Percentiles rank a stretch among this genome's conserved stretches.
phyloP scores from a whole-genome alignment of 805 yeast species.

The Saccharomycopsis amapae region DNA sequence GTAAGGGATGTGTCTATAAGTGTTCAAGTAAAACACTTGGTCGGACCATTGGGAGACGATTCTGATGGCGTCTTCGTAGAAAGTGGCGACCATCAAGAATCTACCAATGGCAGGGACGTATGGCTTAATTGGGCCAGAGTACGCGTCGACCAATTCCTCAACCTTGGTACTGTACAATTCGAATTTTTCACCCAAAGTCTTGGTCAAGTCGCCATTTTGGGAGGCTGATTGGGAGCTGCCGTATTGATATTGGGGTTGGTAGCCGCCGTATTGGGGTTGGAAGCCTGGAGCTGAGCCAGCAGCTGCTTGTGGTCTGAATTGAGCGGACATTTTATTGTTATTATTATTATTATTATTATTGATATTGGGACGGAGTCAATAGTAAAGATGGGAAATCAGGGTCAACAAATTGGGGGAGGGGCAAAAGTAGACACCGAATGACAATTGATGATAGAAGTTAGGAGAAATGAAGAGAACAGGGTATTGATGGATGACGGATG shows the following conservation, averaged over 20 bases:
- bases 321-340: constrained; percentile 9
- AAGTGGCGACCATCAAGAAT: constrained; percentile 86
- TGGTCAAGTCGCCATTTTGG: constrained; percentile 4
- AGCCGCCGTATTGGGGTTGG: constrained; percentile 19
- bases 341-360: neutral
- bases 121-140: constrained; percentile 51
- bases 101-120: constrained; percentile 85
- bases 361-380: too few relatives aligned
- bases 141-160: constrained; percentile 47
- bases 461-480: too few relatives aligned
- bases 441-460: too few relatives aligned
- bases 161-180: constrained; percentile 46
- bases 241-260: constrained; percentile 20
- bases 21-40: constrained; percentile 78
- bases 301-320: constrained; percentile 16
- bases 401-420: too few relatives aligned
- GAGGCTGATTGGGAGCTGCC: constrained; percentile 1
- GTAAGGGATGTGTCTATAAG: constrained; percentile 71
- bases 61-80: constrained; percentile 81
- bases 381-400: too few relatives aligned
- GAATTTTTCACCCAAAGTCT: constrained; percentile 29
- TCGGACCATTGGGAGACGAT: constrained; percentile 84
- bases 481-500: too few relatives aligned
- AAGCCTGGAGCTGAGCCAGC: constrained; percentile 1
- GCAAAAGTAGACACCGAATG: too few relatives aligned